phyloP scores from a whole-genome alignment of 2,329 filamentous ascomycete genomes.

The Fusarium sterilihyphosum region DNA sequence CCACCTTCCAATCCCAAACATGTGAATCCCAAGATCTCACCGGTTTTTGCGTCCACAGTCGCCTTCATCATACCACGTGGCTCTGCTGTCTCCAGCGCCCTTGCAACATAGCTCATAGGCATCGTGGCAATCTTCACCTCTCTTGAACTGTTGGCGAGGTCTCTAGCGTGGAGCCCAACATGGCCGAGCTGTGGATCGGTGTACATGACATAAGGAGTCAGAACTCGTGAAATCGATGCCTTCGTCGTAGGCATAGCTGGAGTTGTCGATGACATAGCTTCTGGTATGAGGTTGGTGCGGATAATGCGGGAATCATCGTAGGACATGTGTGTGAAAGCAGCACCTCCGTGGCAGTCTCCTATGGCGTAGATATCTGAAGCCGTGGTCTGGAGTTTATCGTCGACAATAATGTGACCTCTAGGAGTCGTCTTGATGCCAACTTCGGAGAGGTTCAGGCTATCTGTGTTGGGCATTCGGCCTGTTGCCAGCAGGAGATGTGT shows the following conservation, averaged over 20 bases:
- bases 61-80: slow-evolving; percentile 64
- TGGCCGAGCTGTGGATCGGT: slow-evolving; percentile 65
- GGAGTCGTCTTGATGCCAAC: slow-evolving; percentile 54
- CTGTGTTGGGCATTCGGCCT: slow-evolving; percentile 61
- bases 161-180: slow-evolving; percentile 57
- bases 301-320: slow-evolving; percentile 66
- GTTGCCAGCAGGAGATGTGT: slow-evolving; percentile 62
- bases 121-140: slow-evolving; percentile 57
- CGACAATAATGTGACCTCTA: slow-evolving; percentile 56
- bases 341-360: slow-evolving; percentile 62
- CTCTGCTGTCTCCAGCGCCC: slow-evolving; percentile 62
- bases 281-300: slow-evolving; percentile 54
- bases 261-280: slow-evolving; percentile 35
- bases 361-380: slow-evolving; percentile 57
- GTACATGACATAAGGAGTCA: slow-evolving; percentile 61
- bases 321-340: slow-evolving; percentile 65
- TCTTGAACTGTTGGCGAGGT: slow-evolving; percentile 44
- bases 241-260: slow-evolving; percentile 41
- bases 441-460: slow-evolving; percentile 52
- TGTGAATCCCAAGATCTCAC: slow-evolving; percentile 62
- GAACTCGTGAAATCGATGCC: slow-evolving; percentile 42
- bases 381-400: slow-evolving; percentile 56
- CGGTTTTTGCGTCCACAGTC: slow-evolving; percentile 57
- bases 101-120: slow-evolving; percentile 62
- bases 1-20: slow-evolving; percentile 62